These are phyloP conservation scores for Canariomyces notabilis DNA, from an alignment of 2,329 filamentous ascomycete genomes.

Conservation along the genomic window DNA sequence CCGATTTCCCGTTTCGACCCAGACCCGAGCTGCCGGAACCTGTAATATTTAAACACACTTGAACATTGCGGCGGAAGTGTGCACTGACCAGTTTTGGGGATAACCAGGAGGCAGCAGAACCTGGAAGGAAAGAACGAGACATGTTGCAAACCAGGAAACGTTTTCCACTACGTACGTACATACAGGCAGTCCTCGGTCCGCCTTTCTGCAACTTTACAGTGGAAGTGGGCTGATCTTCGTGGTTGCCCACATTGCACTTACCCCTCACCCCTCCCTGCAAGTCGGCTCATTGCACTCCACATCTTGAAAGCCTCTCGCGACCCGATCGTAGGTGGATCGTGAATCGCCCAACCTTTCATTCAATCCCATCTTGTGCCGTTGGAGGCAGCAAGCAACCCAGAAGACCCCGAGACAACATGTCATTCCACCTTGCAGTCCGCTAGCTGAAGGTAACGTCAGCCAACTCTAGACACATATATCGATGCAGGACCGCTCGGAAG, in stretches of 20 bases:
- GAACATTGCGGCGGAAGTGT: conserved; percentile 8
- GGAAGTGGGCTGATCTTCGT: no score
- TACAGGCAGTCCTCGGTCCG: no score
- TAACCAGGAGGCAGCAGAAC: not conserved
- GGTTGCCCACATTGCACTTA: no score
- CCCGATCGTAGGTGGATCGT: no score
- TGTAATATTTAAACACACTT: conserved; percentile 7
- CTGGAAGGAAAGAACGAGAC: not conserved
- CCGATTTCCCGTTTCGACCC: not conserved
- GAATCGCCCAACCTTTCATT: no score
- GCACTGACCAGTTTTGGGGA: conserved; percentile 19
- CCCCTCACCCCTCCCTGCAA: no score
- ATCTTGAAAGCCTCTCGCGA: no score
- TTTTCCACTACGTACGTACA: not conserved
- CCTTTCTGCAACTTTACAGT: no score
- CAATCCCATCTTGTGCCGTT: no score
- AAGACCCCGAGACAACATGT: no score
- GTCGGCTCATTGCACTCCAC: no score
- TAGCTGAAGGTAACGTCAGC: conserved; percentile 13
- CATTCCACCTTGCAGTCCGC: not conserved
- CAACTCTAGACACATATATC: conserved; percentile 12
- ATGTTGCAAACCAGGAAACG: not conserved
- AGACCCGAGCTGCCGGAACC: conserved; percentile 18
- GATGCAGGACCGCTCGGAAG: conserved; percentile 14
- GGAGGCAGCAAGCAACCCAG: no score